A percentile compares a stretch with the other conserved stretches of the same genome.
phyloP scores from a whole-genome alignment of 805 yeast genomes.

The Kazachstania kunashirensis region DNA sequence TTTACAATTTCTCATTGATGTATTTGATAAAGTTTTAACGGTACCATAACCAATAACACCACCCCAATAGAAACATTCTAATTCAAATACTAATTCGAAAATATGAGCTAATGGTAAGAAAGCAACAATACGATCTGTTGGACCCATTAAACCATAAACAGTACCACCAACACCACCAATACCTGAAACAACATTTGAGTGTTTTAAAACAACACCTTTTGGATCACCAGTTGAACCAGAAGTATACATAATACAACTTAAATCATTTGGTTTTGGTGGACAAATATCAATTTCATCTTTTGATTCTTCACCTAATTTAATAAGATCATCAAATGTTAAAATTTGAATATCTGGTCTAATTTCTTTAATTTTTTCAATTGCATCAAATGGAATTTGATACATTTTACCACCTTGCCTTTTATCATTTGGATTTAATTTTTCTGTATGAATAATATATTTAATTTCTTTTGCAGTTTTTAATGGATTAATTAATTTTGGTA shows the following conservation, averaged over 20 bases:
- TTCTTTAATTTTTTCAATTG: slow-evolving; percentile 48
- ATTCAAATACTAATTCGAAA: slow-evolving; percentile 84
- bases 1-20: slow-evolving; percentile 70
- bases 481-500: slow-evolving; percentile 61
- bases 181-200: slow-evolving; percentile 66
- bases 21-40: slow-evolving; percentile 81
- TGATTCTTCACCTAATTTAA: slow-evolving; percentile 48
- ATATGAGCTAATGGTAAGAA: slow-evolving; percentile 95
- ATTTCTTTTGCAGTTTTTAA: slow-evolving; percentile 53
- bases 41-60: slow-evolving; percentile 78
- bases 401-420: slow-evolving; percentile 52
- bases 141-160: slow-evolving; percentile 45
- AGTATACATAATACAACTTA: slow-evolving; percentile 61
- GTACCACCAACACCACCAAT: slow-evolving; percentile 68
- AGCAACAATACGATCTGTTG: slow-evolving; percentile 65
- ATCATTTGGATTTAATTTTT: slow-evolving; percentile 48
- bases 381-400: slow-evolving; percentile 47
- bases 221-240: slow-evolving; percentile 73
- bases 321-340: slow-evolving; percentile 53
- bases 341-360: slow-evolving; percentile 69
- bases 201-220: slow-evolving; percentile 64
- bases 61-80: slow-evolving; percentile 79
- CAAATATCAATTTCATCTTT: slow-evolving; percentile 33
- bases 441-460: slow-evolving; percentile 63
- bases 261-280: slow-evolving; percentile 40